Percentiles rank a stretch among this genome's conserved stretches.
phyloP scores from a whole-genome alignment of 768 basidiomycete genomes.

The Boletus sp. region DNA sequence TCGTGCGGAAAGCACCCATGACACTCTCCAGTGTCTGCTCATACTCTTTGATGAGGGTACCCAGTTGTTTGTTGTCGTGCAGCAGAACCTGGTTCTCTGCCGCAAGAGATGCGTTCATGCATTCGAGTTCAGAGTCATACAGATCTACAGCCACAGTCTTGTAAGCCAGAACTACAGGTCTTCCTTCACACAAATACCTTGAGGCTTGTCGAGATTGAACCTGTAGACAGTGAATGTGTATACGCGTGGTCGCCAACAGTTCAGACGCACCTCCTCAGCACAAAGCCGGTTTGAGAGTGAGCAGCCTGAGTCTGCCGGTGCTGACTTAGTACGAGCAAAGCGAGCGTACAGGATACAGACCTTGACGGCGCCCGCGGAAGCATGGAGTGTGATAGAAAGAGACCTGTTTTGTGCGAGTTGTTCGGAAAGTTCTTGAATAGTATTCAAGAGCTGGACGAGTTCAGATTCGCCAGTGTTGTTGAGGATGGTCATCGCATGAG shows the following conservation, averaged over 20 bases:
- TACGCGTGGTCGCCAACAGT: not conserved
- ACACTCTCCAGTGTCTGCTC: slow-evolving; percentile 94
- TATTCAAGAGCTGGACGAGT: slow-evolving; percentile 57
- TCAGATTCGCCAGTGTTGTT: slow-evolving; percentile 55
- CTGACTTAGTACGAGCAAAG: not conserved
- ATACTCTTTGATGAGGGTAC: slow-evolving; percentile 89
- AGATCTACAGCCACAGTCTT: slow-evolving; percentile 55
- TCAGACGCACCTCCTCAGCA: slow-evolving; percentile 66
- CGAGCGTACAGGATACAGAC: slow-evolving; percentile 40
- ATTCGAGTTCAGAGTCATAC: slow-evolving; percentile 87
- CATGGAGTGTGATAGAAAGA: slow-evolving; percentile 68
- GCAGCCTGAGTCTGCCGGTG: slow-evolving; percentile 71
- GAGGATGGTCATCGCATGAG: slow-evolving; percentile 50
- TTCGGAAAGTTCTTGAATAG: slow-evolving; percentile 79
- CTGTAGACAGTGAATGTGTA: slow-evolving; percentile 29
- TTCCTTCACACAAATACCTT: slow-evolving; percentile 48
- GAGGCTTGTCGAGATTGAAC: slow-evolving; percentile 85
- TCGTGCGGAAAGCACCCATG: slow-evolving; percentile 87
- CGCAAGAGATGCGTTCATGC: slow-evolving; percentile 76
- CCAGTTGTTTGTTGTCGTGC: slow-evolving; percentile 96
- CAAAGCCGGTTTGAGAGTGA: slow-evolving; percentile 90
- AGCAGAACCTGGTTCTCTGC: slow-evolving; percentile 82
- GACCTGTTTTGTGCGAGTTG: slow-evolving; percentile 79
- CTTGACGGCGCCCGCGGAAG: slow-evolving; percentile 76
- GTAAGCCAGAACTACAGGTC: not conserved